These are phyloP conservation scores for Aspergillus spinulosporus DNA, from an alignment of 2,329 filamentous ascomycete species.

Conservation along the genomic window DNA sequence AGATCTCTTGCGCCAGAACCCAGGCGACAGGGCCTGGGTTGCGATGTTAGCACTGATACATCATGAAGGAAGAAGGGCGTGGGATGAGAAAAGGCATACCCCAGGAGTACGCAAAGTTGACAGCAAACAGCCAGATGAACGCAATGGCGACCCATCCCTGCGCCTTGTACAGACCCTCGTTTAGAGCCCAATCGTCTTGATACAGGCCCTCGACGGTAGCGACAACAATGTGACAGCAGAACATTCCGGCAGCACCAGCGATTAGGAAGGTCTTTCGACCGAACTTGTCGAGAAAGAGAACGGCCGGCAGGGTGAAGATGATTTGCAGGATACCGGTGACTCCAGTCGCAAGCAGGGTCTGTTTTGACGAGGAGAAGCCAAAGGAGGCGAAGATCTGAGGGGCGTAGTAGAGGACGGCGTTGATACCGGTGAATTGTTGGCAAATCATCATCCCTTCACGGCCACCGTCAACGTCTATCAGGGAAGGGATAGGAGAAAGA, in stretches of 20 bases:
- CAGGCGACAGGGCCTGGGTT: slow-evolving; percentile 32
- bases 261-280: slow-evolving; percentile 40
- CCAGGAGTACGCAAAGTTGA: slow-evolving; percentile 42
- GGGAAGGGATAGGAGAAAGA: background rate
- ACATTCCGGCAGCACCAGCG: slow-evolving; percentile 65
- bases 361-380: slow-evolving; percentile 28
- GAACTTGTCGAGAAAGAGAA: slow-evolving; percentile 40
- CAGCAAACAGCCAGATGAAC: slow-evolving; percentile 62
- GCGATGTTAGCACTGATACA: background rate
- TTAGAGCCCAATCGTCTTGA: slow-evolving; percentile 55
- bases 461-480: background rate
- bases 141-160: slow-evolving; percentile 68
- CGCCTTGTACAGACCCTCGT: slow-evolving; percentile 46
- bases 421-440: slow-evolving; percentile 54
- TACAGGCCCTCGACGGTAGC: slow-evolving; percentile 53
- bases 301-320: slow-evolving; percentile 38
- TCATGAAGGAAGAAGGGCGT: background rate
- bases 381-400: slow-evolving; percentile 32
- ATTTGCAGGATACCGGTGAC: slow-evolving; percentile 36
- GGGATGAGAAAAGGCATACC: slow-evolving; percentile 21
- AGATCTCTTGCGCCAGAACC: slow-evolving; percentile 56
- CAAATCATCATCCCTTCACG: slow-evolving; percentile 45
- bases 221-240: slow-evolving; percentile 69
- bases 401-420: slow-evolving; percentile 44
- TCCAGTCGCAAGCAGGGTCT: slow-evolving; percentile 29